Evolutionary conservation across 345 rosid species (phyloP).

Genomic region (Hibiscus syriacus): DNA sequence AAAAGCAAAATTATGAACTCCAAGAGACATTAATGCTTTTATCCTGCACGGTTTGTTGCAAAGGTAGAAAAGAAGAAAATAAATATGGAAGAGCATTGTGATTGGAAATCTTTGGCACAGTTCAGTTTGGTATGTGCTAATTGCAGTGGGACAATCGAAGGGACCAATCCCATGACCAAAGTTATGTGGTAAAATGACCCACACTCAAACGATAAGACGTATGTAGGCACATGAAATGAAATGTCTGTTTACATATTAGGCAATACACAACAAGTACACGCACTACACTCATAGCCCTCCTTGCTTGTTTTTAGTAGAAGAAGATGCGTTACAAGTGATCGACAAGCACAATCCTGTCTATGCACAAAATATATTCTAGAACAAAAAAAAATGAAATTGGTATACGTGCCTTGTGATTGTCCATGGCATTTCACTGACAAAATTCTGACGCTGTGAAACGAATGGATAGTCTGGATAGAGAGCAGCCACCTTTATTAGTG

Average conservation of each 20-base stretch:
- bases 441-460: neutral
- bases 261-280: neutral
- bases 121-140: neutral
- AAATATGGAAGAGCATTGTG: neutral
- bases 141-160: neutral
- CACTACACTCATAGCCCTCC: neutral
- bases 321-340: too few relatives aligned
- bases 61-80: too few relatives aligned
- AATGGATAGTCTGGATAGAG: neutral
- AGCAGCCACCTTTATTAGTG: conserved; percentile 1
- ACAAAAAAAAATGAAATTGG: neutral
- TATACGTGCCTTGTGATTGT: conserved; percentile 10
- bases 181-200: neutral
- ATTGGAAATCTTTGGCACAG: too few relatives aligned
- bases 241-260: neutral
- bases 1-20: too few relatives aligned
- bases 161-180: neutral
- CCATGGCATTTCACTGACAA: conserved; percentile 14
- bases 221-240: neutral
- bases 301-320: neutral
- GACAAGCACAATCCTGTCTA: neutral
- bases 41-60: too few relatives aligned
- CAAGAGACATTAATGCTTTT: too few relatives aligned
- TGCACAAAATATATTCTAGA: neutral
- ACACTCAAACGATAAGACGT: neutral